Conservation (phyloP, 768 basidiomycete genomes). For the Rhodocollybia butyracea region DNA sequence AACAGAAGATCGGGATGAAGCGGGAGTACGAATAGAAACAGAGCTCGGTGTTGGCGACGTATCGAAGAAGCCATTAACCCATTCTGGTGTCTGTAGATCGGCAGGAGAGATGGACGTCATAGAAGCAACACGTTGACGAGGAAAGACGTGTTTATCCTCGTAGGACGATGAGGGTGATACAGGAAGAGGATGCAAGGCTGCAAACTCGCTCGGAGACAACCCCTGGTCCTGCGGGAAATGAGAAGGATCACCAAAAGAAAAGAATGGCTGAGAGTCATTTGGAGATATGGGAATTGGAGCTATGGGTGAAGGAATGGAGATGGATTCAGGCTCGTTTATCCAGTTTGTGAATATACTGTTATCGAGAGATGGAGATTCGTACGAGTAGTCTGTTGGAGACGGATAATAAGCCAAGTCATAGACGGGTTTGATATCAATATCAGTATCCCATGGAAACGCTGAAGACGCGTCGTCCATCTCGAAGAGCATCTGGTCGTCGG, state of each 20-base stretch:
- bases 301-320: slow-evolving; percentile 54
- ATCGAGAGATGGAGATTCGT: slow-evolving; percentile 44
- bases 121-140: slow-evolving; percentile 46
- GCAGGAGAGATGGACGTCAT: slow-evolving; percentile 58
- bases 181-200: slow-evolving; percentile 59
- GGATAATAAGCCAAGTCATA: slow-evolving; percentile 29
- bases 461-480: slow-evolving; percentile 43
- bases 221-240: slow-evolving; percentile 45
- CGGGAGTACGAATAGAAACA: slow-evolving; percentile 38
- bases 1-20: slow-evolving; percentile 39
- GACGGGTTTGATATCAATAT: slow-evolving; percentile 39
- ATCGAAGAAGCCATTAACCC: slow-evolving; percentile 70
- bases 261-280: slow-evolving; percentile 38
- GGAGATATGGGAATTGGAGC: slow-evolving; percentile 49
- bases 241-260: slow-evolving; percentile 43
- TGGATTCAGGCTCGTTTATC: slow-evolving; percentile 58
- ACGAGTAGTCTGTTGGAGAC: slow-evolving; percentile 36
- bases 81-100: slow-evolving; percentile 58
- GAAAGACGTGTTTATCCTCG: slow-evolving; percentile 36
- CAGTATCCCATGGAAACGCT: slow-evolving; percentile 35
- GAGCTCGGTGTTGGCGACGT: slow-evolving; percentile 26
- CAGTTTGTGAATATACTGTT: slow-evolving; percentile 50
- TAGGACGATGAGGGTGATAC: slow-evolving; percentile 54
- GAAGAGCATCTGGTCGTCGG: slow-evolving; percentile 53
- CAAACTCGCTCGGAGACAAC: slow-evolving; percentile 61